phyloP scores from a whole-genome alignment of 768 basidiomycete species.

The Myochromella boudieri region DNA sequence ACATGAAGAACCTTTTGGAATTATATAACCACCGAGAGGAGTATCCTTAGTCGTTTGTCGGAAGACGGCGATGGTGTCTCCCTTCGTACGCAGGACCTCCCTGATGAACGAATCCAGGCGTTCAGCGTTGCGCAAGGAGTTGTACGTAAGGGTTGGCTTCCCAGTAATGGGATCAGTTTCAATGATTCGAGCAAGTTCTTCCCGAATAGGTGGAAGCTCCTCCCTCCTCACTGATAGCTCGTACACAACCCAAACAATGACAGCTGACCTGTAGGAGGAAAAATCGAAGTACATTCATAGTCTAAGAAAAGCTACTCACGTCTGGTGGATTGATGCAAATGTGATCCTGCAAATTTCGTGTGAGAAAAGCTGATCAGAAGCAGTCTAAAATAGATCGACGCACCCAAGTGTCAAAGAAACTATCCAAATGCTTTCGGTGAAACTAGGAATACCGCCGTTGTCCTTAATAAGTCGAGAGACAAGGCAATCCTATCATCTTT shows the following conservation, averaged over 20 bases:
- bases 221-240: slow-evolving; percentile 9
- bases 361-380: not conserved
- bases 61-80: slow-evolving; percentile 7
- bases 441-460: slow-evolving; percentile 3
- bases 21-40: slow-evolving; percentile 7
- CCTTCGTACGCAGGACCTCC: slow-evolving; percentile 9
- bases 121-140: slow-evolving; percentile 6
- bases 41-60: slow-evolving; percentile 7
- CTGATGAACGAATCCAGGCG: slow-evolving; percentile 11
- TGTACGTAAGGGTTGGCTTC: slow-evolving; percentile 5
- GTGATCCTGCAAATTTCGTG: not conserved
- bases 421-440: slow-evolving; percentile 8
- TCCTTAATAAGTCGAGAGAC: not conserved
- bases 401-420: slow-evolving; percentile 8
- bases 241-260: slow-evolving; percentile 11
- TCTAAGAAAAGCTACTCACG: not conserved
- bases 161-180: slow-evolving; percentile 1
- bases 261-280: not conserved
- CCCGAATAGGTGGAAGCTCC: not conserved
- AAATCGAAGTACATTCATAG: not conserved
- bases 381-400: not conserved
- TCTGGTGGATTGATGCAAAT: slow-evolving; percentile 12
- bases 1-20: slow-evolving; percentile 5
- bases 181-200: slow-evolving; percentile 2
- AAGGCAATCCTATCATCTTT: slow-evolving; percentile 7